Evolutionary conservation across 768 basidiomycete species (phyloP).

Genomic region (Auricularia auricula-judae): DNA sequence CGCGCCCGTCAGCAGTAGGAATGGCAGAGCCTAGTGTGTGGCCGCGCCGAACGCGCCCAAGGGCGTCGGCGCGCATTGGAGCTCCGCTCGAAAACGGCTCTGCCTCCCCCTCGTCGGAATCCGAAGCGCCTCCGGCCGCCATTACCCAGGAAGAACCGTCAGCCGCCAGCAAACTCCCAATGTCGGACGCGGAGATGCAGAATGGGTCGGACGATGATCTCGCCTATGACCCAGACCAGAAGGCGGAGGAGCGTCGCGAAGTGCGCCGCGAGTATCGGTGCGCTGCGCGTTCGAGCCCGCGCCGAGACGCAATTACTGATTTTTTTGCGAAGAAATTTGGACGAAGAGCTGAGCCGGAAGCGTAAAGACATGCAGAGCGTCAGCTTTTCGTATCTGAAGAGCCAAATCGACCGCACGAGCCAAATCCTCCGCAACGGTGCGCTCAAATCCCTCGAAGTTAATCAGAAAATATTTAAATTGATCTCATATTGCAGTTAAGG

Average conservation of each 20-base stretch:
- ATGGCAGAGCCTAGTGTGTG: no score
- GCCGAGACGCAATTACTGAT: no score
- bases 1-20: no score
- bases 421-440: constrained; percentile 12
- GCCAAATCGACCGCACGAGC: constrained; percentile 10
- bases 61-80: no score
- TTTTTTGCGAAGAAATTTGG: constrained; percentile 18
- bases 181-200: constrained; percentile 3
- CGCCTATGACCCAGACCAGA: constrained; percentile 74
- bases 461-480: neutral
- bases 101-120: neutral
- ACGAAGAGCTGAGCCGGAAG: constrained; percentile 29
- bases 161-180: neutral
- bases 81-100: no score
- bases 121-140: neutral
- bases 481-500: constrained; percentile 41
- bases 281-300: neutral
- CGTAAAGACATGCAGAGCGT: constrained; percentile 31
- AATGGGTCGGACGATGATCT: constrained; percentile 20
- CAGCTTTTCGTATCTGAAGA: constrained; percentile 9
- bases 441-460: neutral
- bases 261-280: constrained; percentile 25
- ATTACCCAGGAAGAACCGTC: neutral
- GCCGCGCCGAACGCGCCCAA: no score
- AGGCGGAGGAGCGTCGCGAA: constrained; percentile 70